Conservation (phyloP, 2,329 filamentous ascomycete species). For the Scolecobasidium constrictum region DNA sequence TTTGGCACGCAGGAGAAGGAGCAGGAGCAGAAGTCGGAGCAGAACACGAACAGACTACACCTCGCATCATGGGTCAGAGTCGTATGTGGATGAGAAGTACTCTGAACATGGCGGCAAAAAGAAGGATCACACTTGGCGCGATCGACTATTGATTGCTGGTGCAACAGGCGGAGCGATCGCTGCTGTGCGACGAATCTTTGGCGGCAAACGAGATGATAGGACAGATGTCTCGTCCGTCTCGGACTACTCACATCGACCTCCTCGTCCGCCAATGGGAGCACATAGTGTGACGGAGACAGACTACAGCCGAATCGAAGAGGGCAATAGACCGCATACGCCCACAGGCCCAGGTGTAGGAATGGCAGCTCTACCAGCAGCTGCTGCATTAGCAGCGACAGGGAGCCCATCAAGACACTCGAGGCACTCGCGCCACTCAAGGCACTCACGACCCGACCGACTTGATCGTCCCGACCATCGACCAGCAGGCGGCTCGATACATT, state of each 20-base stretch:
- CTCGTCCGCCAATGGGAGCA: slow-evolving; percentile 38
- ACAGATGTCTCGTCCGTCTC: slow-evolving; percentile 41
- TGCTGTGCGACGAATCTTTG: slow-evolving; percentile 44
- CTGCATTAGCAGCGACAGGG: slow-evolving; percentile 8
- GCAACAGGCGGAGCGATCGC: slow-evolving; percentile 31
- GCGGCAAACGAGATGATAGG: slow-evolving; percentile 38
- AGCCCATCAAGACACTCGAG: slow-evolving; percentile 10
- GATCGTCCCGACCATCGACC: slow-evolving; percentile 15
- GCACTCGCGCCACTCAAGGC: slow-evolving; percentile 8
- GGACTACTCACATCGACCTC: slow-evolving; percentile 35
- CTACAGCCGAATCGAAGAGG: slow-evolving; percentile 41
- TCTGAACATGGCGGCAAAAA: slow-evolving; percentile 5
- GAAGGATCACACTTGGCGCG: slow-evolving; percentile 28
- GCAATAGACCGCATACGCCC: slow-evolving; percentile 37
- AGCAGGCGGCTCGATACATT: slow-evolving; percentile 27
- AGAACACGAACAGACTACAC: slow-evolving; percentile 20
- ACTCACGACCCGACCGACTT: slow-evolving; percentile 3
- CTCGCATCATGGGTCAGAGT: slow-evolving; percentile 21
- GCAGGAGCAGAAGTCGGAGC: slow-evolving; percentile 27
- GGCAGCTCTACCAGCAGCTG: slow-evolving; percentile 6
- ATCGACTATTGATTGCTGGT: slow-evolving; percentile 33
- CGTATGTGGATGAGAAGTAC: slow-evolving; percentile 30
- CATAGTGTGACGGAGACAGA: slow-evolving; percentile 36
- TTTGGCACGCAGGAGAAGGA: slow-evolving; percentile 20
- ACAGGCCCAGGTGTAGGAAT: slow-evolving; percentile 17